Evolutionary conservation across 192 early-diverging fungal species (phyloP).

Genomic region (Coemansia sp.): DNA sequence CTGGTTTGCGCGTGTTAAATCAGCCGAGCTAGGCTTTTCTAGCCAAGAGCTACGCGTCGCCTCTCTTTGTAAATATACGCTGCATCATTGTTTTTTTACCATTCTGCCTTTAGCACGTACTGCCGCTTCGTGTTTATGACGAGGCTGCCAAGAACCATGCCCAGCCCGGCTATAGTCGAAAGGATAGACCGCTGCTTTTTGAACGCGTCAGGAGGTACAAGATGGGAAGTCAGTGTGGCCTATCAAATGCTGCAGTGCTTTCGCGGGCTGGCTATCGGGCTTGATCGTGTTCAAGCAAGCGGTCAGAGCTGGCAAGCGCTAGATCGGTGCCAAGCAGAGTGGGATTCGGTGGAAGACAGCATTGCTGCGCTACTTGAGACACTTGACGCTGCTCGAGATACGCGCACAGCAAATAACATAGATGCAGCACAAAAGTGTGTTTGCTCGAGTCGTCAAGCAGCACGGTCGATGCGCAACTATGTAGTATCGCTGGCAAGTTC

Average conservation of each 20-base stretch:
- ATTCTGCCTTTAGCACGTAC: neutral
- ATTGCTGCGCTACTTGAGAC: conserved; percentile 17
- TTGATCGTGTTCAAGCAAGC: conserved; percentile 17
- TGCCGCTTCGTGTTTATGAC: conserved; percentile 1
- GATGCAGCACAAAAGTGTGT: conserved; percentile 2
- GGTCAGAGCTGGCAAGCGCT: conserved; percentile 4
- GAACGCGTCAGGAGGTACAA: neutral
- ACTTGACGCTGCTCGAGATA: neutral
- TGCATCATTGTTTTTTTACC: neutral
- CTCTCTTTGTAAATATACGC: neutral
- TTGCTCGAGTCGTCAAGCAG: conserved; percentile 23
- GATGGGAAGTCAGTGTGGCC: conserved; percentile 19
- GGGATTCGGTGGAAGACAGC: conserved; percentile 12
- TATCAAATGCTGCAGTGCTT: conserved; percentile 35
- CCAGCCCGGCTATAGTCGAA: neutral
- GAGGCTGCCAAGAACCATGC: neutral
- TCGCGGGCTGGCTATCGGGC: conserved; percentile 22
- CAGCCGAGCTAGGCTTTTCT: neutral
- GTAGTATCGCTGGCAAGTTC: conserved; percentile 14
- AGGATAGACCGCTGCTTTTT: neutral
- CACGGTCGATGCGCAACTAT: conserved; percentile 25
- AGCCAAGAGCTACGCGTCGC: neutral
- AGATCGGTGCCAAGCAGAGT: conserved; percentile 19
- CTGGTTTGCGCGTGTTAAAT: neutral
- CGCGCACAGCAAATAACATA: neutral